Conservation (phyloP, 139 green algal genomes). For the Tetratostichococcus sp. region DNA sequence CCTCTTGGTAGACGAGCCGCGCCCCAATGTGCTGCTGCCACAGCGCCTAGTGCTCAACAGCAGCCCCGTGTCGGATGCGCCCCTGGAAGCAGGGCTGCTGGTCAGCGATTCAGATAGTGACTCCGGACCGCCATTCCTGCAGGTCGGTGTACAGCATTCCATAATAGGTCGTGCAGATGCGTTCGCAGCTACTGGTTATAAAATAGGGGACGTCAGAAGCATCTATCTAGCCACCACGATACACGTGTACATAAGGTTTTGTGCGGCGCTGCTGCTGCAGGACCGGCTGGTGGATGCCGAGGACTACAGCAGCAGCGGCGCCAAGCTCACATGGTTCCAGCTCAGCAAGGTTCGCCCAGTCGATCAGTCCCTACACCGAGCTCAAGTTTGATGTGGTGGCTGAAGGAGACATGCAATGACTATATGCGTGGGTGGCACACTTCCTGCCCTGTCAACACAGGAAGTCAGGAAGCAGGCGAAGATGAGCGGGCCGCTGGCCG, state of each 20-base stretch:
- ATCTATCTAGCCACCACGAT: too few relatives aligned
- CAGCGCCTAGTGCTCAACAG: background rate
- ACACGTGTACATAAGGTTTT: too few relatives aligned
- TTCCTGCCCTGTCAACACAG: background rate
- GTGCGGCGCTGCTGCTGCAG: background rate
- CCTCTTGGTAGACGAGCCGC: background rate
- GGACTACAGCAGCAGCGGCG: background rate
- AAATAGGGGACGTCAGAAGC: too few relatives aligned
- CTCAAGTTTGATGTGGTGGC: too few relatives aligned
- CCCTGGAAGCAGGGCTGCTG: background rate
- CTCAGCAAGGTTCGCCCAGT: background rate
- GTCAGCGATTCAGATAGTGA: background rate
- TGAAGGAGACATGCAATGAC: too few relatives aligned
- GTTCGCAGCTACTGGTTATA: too few relatives aligned
- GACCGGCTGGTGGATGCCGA: background rate
- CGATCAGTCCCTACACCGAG: too few relatives aligned
- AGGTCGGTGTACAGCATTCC: background rate
- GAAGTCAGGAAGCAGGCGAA: constrained; percentile 9
- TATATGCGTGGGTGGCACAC: too few relatives aligned
- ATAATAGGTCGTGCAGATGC: too few relatives aligned
- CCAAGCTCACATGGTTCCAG: background rate
- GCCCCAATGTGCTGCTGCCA: background rate
- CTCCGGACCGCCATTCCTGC: background rate
- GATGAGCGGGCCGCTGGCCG: constrained; percentile 5
- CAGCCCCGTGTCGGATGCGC: background rate